Evolutionary conservation across 495 filamentous ascomycete species (phyloP).

Genomic region (Penicillium daleae): DNA sequence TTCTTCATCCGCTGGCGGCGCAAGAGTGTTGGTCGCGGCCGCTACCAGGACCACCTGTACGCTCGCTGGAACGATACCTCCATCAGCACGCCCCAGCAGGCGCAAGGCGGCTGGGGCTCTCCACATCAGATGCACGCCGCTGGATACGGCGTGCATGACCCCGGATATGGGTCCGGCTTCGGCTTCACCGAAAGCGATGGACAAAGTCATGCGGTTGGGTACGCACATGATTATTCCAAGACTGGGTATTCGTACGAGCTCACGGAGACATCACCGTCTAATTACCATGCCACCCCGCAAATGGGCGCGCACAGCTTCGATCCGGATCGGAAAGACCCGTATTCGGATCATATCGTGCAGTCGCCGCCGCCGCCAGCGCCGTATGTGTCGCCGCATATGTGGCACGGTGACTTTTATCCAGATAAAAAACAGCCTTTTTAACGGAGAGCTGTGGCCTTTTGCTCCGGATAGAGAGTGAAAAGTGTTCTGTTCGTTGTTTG

Average conservation of each 20-base stretch:
- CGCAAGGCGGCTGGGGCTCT: constrained; percentile 26
- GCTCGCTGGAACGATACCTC: constrained; percentile 36
- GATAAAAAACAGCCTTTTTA: constrained; percentile 14
- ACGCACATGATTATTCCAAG: constrained; percentile 20
- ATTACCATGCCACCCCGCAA: background rate
- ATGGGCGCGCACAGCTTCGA: background rate
- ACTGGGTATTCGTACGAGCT: constrained; percentile 13
- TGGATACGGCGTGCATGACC: constrained; percentile 2
- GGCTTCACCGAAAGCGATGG: constrained; percentile 37
- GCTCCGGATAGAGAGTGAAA: background rate
- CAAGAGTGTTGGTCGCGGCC: constrained; percentile 30
- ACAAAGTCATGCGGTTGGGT: constrained; percentile 22
- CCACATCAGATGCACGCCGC: constrained; percentile 9
- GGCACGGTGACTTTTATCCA: background rate
- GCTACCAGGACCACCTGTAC: constrained; percentile 29
- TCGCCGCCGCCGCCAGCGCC: background rate
- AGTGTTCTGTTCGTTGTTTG: background rate
- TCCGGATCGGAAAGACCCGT: background rate
- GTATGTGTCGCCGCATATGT: constrained; percentile 5
- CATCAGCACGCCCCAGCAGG: constrained; percentile 23
- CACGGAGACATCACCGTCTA: constrained; percentile 9
- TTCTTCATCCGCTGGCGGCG: constrained; percentile 46
- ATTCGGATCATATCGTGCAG: constrained; percentile 4
- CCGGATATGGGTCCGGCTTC: constrained; percentile 26
- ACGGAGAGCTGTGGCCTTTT: background rate